Base-by-base conservation (phyloP, 1,284 basidiomycete species). In the Cryptococcus sp. region DNA sequence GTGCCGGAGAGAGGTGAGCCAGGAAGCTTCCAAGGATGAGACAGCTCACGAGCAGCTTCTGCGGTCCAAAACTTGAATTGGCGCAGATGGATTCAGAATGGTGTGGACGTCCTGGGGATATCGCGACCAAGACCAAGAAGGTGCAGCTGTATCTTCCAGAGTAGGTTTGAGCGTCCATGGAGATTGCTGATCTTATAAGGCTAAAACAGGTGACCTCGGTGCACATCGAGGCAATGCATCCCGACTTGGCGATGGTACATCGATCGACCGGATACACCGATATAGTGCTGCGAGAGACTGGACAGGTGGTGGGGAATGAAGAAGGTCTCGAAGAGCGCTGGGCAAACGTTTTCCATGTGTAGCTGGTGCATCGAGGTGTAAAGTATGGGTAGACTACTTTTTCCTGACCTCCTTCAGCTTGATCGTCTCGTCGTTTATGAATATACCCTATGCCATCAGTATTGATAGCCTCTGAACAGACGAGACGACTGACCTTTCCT, bases 391-490 rank as follows among this genome's bases (percentile, higher is more conserved):
- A n/a, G 38, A 68, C 76, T 87, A 97, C 79, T 97, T 95, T 80
- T 95, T 97, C 80, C 93, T 94, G 52, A 92, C 83, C 54, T 84
- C 83, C 76, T 89, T 94, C 56, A 95, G 83, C 67, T 84, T 81
- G 62, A 95, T 86, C 41, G 84, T 86, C 74, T 97, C 92, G 59
- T 82, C 80, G 25, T 86, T 86, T 43, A 97, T 82, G 69, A 97
- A 95, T 57, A 97, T 84, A 53, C 93, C 93, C 85, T 92, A 31
- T 36, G n/a, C n/a, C n/a, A n/a, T n/a, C n/a, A n/a, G n/a, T n/a
- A n/a, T n/a, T 5, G 58, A 19, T 54, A 21, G 9, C 32, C 7
- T 6, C 25, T 32, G 10, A 9, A 37, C 19, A 47, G n/a, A 10
- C 5, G 19, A 22, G 35, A 14, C 19, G 10, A 74, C 84, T 50